Conservation (phyloP, 495 filamentous ascomycete genomes). For the Neurospora tetraspora region DNA sequence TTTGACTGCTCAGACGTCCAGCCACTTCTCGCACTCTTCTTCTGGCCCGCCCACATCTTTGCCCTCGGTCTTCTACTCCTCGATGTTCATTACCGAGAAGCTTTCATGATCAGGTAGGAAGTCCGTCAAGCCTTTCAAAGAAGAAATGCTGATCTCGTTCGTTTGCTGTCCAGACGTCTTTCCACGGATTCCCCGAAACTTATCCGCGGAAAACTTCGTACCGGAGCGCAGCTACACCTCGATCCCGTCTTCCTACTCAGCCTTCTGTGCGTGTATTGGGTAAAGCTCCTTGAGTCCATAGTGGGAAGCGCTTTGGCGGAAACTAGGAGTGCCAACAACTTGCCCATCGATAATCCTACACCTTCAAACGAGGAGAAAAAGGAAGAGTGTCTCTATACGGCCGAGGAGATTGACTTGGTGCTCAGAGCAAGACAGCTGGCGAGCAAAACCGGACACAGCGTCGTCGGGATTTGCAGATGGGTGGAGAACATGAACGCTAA, state of each 20-base stretch:
- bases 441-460: background rate
- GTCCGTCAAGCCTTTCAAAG: background rate
- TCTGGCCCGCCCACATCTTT: background rate
- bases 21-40: background rate
- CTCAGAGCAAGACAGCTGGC: background rate
- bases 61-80: background rate
- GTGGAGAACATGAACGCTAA: background rate
- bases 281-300: background rate
- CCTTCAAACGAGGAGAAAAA: background rate
- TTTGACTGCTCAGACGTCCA: background rate
- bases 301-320: background rate
- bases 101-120: background rate
- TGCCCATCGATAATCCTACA: background rate
- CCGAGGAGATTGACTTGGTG: background rate
- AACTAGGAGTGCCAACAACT: background rate
- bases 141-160: background rate
- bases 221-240: background rate
- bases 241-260: background rate
- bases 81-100: background rate
- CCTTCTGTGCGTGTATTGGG: background rate
- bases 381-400: background rate
- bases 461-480: background rate
- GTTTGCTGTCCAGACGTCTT: background rate
- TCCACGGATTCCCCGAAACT: background rate
- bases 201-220: background rate